Evolutionary conservation across 106 monocot species (phyloP), one percentile per base, ranked within the genome.

Genomic region (Apostasia ramifera): DNA sequence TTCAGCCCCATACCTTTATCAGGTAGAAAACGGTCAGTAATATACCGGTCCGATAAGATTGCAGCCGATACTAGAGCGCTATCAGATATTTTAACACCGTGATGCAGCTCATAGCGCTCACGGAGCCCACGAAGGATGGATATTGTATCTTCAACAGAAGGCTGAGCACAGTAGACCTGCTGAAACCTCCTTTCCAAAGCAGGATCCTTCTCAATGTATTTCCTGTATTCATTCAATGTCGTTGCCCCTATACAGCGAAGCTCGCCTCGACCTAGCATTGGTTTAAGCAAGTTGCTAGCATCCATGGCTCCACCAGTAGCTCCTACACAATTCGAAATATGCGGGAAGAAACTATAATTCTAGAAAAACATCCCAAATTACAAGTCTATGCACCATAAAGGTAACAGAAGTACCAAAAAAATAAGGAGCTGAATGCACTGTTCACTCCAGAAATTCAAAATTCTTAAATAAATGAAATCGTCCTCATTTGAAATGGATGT

Each of bases 241-340:
- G 93, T 93, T 50, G 93, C 93, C 50, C 93, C 93, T 66, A 93
- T 89, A 69, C 93, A 93, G 15, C 86, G 86, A 2, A 93, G 86
- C 66, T 93, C 89, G 40, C 93, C 93, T 62, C 93, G 74, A 55
- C 93, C 93, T 38, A 93, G 56, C 93, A 89, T 93, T 44, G 93
- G 93, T 65, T 93, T 93, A 56, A 93, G 71, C 73, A 93, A 70
- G 71, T 93, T 93, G 39, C 89, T 71, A 43, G 93, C 93, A 74
- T 93, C 93, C 93, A 93, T 89, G 61, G 93, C 89, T 51, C 93
- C 93, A 49, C 89, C 80, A 61, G 80, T 69, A 64, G 93, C 93
- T 67, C 93, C 93, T 93, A 7, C 1, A 83, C 14, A 42, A 40
- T 40, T 53, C 49, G 64, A 37, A 59, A 47, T 8, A 37, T 2